Conservation (phyloP, 1,284 basidiomycete genomes). For the Marasmius fiardii region DNA sequence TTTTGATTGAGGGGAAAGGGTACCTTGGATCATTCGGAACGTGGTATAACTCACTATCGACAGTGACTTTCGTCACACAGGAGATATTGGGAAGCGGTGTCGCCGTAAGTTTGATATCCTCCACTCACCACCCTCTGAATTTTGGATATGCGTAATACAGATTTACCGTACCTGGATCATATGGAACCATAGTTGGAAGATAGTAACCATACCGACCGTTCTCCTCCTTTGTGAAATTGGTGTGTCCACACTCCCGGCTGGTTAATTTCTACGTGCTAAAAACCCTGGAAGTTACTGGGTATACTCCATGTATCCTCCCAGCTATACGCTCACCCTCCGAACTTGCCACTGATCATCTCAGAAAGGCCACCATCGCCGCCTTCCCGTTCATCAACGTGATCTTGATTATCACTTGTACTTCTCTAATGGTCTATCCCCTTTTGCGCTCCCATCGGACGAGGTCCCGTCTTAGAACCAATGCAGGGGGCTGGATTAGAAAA, state of each 20-base stretch:
- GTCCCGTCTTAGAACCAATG: no score
- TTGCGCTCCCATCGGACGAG: neutral
- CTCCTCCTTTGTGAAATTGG: neutral
- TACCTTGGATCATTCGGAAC: no score
- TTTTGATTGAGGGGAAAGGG: no score
- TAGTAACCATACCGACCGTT: neutral
- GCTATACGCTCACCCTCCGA: no score
- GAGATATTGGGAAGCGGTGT: neutral
- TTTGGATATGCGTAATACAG: neutral
- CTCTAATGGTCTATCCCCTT: neutral
- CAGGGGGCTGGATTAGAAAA: neutral
- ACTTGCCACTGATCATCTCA: no score
- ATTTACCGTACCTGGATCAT: conserved; percentile 5
- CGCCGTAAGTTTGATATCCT: neutral
- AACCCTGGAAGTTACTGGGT: neutral
- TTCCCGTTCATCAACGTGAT: no score
- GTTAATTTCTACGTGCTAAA: neutral
- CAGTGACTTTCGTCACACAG: neutral
- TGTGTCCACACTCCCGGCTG: neutral
- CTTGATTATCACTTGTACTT: neutral
- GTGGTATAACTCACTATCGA: neutral
- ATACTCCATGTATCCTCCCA: no score
- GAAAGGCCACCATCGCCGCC: no score
- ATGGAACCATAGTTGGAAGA: neutral
- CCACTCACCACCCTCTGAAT: neutral